Conservation (phyloP, 768 basidiomycete genomes). For the Lentinula aciculospora region DNA sequence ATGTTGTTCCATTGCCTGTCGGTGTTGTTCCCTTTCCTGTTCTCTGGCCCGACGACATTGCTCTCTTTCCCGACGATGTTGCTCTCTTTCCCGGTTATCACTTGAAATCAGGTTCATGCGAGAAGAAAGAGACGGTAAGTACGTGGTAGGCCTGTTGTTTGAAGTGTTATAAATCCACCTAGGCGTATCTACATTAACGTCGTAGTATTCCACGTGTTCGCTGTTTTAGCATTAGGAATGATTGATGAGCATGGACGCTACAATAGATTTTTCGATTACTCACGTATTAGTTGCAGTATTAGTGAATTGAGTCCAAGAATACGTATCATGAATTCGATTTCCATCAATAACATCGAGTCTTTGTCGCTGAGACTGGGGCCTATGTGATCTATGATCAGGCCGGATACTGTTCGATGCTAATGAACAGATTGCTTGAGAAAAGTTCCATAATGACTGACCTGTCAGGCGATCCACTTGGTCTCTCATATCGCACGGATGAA, state of each 20-base stretch:
- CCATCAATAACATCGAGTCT: too few relatives aligned
- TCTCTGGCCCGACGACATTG: background rate
- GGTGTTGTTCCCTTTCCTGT: background rate
- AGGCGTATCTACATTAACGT: background rate
- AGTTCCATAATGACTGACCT: too few relatives aligned
- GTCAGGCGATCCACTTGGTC: background rate
- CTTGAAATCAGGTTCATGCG: background rate
- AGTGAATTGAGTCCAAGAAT: too few relatives aligned
- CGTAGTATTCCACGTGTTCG: background rate
- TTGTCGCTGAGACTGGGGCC: too few relatives aligned
- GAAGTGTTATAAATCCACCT: background rate
- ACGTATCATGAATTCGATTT: too few relatives aligned
- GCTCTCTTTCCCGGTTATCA: background rate
- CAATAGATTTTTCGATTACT: background rate
- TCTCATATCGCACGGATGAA: background rate
- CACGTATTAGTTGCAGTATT: background rate
- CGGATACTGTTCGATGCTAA: too few relatives aligned
- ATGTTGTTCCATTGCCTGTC: background rate
- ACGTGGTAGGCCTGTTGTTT: background rate
- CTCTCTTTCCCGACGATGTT: background rate
- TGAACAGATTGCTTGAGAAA: too few relatives aligned
- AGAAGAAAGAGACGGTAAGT: background rate
- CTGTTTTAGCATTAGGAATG: background rate
- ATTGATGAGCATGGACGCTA: background rate
- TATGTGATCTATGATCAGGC: too few relatives aligned